Conservation (phyloP, 2,329 filamentous ascomycete species). For the Pseudogymnoascus verrucosus region DNA sequence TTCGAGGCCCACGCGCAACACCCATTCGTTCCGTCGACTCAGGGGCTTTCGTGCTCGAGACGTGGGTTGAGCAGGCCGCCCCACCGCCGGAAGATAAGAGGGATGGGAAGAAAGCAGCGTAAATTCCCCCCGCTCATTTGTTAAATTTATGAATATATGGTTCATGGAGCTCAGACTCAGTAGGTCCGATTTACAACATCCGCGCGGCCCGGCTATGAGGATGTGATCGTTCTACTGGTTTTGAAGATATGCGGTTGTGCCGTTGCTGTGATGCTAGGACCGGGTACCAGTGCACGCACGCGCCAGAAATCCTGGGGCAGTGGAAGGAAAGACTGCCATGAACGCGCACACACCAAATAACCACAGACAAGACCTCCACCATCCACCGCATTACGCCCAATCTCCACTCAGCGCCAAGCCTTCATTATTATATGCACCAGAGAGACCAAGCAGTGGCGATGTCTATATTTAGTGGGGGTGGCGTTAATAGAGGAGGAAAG, state of each 20-base stretch:
- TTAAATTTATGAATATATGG: not conserved
- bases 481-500: not conserved
- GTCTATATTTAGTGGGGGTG: not conserved
- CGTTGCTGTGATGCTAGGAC: not conserved
- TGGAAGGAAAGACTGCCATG: too few species aligned
- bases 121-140: not conserved
- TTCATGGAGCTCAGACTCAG: not conserved
- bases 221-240: not conserved
- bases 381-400: too few species aligned
- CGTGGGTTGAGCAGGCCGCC: constrained; percentile 60
- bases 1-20: constrained; percentile 47
- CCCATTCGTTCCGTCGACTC: constrained; percentile 56
- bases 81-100: not conserved
- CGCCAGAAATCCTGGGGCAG: not conserved
- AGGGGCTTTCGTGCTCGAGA: constrained; percentile 58
- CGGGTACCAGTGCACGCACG: not conserved
- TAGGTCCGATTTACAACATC: not conserved
- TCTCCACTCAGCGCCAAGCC: not conserved
- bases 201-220: not conserved
- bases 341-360: too few species aligned
- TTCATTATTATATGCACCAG: not conserved
- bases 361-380: not conserved
- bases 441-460: not conserved
- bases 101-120: not conserved
- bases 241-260: not conserved